Evolutionary conservation across 208 protist species (phyloP).

Genomic region (Trichomonas tenax): DNA sequence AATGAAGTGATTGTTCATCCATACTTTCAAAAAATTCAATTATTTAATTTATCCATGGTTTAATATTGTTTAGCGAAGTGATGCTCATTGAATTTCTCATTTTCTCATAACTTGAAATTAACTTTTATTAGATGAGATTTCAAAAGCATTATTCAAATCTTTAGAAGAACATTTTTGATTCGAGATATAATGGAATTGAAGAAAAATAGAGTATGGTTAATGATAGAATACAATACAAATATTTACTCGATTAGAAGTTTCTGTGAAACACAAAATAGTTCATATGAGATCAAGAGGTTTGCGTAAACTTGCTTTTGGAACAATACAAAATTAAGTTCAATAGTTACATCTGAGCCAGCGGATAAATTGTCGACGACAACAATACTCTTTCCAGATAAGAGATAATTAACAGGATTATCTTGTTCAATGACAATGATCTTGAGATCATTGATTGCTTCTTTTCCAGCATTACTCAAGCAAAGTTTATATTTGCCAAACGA

Average conservation of each 20-base stretch:
- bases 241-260: background rate
- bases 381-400: background rate
- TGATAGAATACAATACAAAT: too few species aligned
- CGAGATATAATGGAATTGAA: too few species aligned
- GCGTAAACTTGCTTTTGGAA: background rate
- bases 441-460: background rate
- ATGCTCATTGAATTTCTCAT: too few species aligned
- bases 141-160: too few species aligned
- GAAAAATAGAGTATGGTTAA: too few species aligned
- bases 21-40: too few species aligned
- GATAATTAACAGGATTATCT: background rate
- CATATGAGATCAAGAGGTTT: background rate
- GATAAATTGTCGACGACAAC: background rate
- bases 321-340: background rate
- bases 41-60: too few species aligned
- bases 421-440: background rate
- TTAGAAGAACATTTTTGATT: too few species aligned
- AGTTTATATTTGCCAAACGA: background rate
- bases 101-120: too few species aligned
- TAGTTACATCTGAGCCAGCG: background rate
- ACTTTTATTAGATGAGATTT: too few species aligned
- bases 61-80: too few species aligned
- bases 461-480: background rate
- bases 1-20: too few species aligned
- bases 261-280: background rate